Conservation (phyloP, 2,329 filamentous ascomycete genomes). For the Cyphellophora attinorum region DNA sequence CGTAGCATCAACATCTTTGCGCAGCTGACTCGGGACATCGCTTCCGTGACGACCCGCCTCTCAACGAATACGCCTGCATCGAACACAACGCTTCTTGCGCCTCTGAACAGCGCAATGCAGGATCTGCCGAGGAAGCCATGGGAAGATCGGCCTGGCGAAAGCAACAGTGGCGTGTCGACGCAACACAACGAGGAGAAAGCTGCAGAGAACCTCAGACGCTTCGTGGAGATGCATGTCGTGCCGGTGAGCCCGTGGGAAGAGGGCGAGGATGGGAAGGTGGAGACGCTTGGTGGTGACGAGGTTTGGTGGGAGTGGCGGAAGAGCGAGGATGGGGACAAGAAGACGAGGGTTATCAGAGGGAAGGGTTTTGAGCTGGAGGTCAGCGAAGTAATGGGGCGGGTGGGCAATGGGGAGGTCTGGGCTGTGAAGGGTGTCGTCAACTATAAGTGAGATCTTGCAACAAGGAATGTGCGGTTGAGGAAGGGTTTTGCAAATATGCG, state of each 20-base stretch:
- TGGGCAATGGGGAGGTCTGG: conserved; percentile 86
- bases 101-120: conserved; percentile 73
- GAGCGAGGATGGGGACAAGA: conserved; percentile 54
- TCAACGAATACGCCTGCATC: conserved; percentile 44
- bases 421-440: conserved; percentile 55
- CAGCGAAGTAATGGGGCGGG: conserved; percentile 62
- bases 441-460: conserved; percentile 34
- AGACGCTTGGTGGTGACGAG: conserved; percentile 58
- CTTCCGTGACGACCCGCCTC: conserved; percentile 58
- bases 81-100: conserved; percentile 81
- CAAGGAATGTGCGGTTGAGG: no score
- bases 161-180: conserved; percentile 28
- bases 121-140: conserved; percentile 75
- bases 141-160: conserved; percentile 39
- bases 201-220: conserved; percentile 62
- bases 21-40: conserved; percentile 66
- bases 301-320: conserved; percentile 75
- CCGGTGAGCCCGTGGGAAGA: conserved; percentile 65
- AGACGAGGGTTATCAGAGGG: conserved; percentile 47
- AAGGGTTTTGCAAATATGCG: no score
- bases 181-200: conserved; percentile 65
- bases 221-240: conserved; percentile 81
- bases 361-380: conserved; percentile 45
- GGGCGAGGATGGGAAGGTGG: conserved; percentile 50
- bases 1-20: conserved; percentile 78